Conservation (phyloP, 176 grass and related monocot species). For the Triticum monococcum region DNA sequence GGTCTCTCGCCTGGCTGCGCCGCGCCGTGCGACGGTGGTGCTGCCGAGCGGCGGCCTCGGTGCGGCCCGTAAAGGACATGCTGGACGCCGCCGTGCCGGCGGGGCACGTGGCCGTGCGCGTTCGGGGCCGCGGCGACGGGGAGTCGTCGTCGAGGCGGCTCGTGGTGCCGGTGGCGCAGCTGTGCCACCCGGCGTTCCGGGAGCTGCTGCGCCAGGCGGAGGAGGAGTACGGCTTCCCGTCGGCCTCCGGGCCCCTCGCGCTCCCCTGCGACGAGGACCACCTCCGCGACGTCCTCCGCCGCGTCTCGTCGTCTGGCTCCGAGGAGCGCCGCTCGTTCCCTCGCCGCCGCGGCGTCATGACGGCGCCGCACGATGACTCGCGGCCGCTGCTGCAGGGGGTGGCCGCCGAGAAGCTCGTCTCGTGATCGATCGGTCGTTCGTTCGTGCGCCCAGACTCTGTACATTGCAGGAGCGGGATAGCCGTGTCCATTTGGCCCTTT, state of each 20-base stretch:
- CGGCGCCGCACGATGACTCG: not conserved
- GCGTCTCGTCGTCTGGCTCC: not conserved
- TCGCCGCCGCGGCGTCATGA: not conserved
- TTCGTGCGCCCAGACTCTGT: too few species aligned
- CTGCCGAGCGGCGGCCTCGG: not conserved
- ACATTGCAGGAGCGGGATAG: not conserved
- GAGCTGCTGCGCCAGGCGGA: constrained; percentile 40
- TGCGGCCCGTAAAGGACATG: not conserved
- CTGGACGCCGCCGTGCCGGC: constrained; percentile 2
- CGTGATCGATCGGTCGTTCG: not conserved
- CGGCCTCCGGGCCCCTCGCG: constrained; percentile 13
- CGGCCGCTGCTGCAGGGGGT: not conserved
- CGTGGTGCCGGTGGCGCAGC: not conserved
- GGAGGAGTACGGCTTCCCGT: constrained; percentile 49
- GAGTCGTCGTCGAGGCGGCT: not conserved
- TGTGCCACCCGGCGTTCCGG: constrained; percentile 33
- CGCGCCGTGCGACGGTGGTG: constrained; percentile 37
- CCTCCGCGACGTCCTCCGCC: constrained; percentile 44
- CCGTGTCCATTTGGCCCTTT: not conserved
- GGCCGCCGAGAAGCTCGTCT: not conserved
- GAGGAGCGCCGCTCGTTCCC: too few species aligned
- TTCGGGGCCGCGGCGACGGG: not conserved
- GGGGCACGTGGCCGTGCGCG: constrained; percentile 47
- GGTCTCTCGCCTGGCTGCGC: constrained; percentile 31
- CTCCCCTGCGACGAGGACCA: constrained; percentile 46